These are phyloP conservation scores for Spergularia bocconei DNA, from an alignment of 148 eudicot genomes.

Conservation along the genomic window DNA sequence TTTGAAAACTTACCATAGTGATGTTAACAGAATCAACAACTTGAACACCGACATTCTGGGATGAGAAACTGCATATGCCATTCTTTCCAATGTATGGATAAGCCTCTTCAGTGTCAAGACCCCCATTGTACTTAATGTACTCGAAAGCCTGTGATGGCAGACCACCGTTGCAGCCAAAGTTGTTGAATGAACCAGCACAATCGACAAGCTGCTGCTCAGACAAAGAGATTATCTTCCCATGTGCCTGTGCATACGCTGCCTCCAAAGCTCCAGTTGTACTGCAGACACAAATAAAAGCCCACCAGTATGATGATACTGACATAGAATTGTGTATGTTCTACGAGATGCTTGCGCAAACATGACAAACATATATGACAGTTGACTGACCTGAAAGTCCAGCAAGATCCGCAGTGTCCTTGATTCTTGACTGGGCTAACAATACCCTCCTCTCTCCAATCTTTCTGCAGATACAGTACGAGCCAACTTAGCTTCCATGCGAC, in stretches of 20 bases:
- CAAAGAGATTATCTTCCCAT: slow-evolving; percentile 71
- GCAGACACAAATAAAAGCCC: slow-evolving; percentile 19
- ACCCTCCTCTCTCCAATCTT: slow-evolving; percentile 92
- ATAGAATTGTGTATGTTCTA: not conserved
- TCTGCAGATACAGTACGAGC: slow-evolving; percentile 42
- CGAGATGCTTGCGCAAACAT: not conserved
- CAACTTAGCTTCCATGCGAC: slow-evolving; percentile 10
- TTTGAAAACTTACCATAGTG: slow-evolving; percentile 53
- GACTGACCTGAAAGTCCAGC: slow-evolving; percentile 98
- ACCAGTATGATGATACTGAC: not conserved
- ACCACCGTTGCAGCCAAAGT: slow-evolving; percentile 90
- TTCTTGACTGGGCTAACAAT: slow-evolving; percentile 91
- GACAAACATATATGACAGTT: not conserved
- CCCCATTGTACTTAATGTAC: slow-evolving; percentile 89
- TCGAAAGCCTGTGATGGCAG: slow-evolving; percentile 98
- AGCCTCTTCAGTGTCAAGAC: slow-evolving; percentile 89
- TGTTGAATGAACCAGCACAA: slow-evolving; percentile 81
- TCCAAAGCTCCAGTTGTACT: slow-evolving; percentile 97
- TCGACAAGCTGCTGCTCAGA: slow-evolving; percentile 99
- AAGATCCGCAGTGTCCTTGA: slow-evolving; percentile 93
- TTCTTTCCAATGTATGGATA: slow-evolving; percentile 82
- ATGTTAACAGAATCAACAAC: slow-evolving; percentile 84
- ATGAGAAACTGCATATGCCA: slow-evolving; percentile 68
- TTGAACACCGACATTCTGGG: slow-evolving; percentile 66
- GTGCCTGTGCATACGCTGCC: slow-evolving; percentile 95